A percentile compares a stretch with the other conserved stretches of the same genome.
phyloP scores from a whole-genome alignment of 140 eudicot genomes.

The Senecio squalidus region DNA sequence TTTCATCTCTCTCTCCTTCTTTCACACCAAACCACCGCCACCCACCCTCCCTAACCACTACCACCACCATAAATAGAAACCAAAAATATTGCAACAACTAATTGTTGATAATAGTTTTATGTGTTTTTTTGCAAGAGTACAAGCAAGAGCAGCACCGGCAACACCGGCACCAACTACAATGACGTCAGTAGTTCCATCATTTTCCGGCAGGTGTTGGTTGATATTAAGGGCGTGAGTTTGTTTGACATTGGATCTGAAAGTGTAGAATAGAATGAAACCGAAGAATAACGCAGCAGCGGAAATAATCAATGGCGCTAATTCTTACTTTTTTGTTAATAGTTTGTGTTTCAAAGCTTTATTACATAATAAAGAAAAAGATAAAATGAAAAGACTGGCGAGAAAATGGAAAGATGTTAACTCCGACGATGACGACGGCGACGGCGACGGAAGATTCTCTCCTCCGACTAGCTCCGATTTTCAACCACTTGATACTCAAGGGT shows the following conservation, averaged over 20 bases:
- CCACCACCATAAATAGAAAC: too few relatives aligned
- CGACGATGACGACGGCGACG: conserved; percentile 19
- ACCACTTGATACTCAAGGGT: conserved; percentile 80
- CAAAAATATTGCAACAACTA: too few relatives aligned
- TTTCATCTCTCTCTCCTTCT: too few relatives aligned
- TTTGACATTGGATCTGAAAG: conserved; percentile 13
- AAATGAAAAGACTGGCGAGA: conserved; percentile 59
- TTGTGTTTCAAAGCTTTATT: too few relatives aligned
- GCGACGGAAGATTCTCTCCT: conserved; percentile 48
- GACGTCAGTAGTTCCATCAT: conserved; percentile 31
- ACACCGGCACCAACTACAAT: conserved; percentile 47
- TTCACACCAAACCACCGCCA: too few relatives aligned
- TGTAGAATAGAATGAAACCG: conserved; percentile 15
- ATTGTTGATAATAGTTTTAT: too few relatives aligned
- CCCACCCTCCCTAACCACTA: too few relatives aligned
- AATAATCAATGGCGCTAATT: neutral
- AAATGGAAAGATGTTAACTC: conserved; percentile 38
- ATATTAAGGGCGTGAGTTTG: too few relatives aligned
- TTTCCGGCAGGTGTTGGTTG: conserved; percentile 9
- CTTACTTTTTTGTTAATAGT: too few relatives aligned
- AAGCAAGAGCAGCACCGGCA: conserved; percentile 54
- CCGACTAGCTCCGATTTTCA: conserved; percentile 78
- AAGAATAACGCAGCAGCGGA: conserved; percentile 21
- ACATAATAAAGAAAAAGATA: conserved; percentile 44
- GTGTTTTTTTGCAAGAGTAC: conserved; percentile 45